Base-by-base conservation (phyloP, 1,284 basidiomycete species). In the Fomitopsis pinicola region DNA sequence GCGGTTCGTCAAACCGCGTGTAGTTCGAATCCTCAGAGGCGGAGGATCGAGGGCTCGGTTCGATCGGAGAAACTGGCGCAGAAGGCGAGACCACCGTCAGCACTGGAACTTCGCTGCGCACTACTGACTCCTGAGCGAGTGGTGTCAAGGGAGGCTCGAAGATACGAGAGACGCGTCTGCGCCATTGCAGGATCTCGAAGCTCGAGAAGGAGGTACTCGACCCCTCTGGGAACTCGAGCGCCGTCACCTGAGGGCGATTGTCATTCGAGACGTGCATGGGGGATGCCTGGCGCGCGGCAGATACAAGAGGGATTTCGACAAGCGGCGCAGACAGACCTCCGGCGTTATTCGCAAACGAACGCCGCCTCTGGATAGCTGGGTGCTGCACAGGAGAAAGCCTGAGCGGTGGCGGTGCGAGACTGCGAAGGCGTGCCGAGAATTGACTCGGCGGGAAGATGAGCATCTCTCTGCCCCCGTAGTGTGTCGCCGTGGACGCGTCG, bases 231-330 rank as follows among this genome's bases (percentile, higher is more conserved):
- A 63, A 61, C 1, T 54, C 56, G 42, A 66, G 61, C 6, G 63
- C 62, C 22, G 64, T 64, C 10, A 62, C 62, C 8, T 60, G 59
- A 36, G 61, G 60, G 57, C 38, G 61, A 50, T 15, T 59, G 15
- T 6, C 46, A 40, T 36, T 60, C 42, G 59, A 55, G 10, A 61
- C 50, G 42, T 6, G 58, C 4, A 26, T 15, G 30, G 55, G 55
- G 26, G 59, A 22, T 6, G 33, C 38, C 38, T 40, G 19, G 12
- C 15, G 42, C 17, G 22, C 19, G 15, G 54, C 53, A 9, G 36
- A 14, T 40, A 15, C 26, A 52, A 26, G 52, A 53, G 36, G 40
- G n/a, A 54, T 22, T 38, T 55, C 40, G 5, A 45, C 30, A 52
- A 52, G 36, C 19, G 35, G 19, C 5, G 52, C 22, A 15, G 40